Evolutionary conservation across 75 land plant genomes (phyloP).

Genomic region (Chamaecyparis obtusa): DNA sequence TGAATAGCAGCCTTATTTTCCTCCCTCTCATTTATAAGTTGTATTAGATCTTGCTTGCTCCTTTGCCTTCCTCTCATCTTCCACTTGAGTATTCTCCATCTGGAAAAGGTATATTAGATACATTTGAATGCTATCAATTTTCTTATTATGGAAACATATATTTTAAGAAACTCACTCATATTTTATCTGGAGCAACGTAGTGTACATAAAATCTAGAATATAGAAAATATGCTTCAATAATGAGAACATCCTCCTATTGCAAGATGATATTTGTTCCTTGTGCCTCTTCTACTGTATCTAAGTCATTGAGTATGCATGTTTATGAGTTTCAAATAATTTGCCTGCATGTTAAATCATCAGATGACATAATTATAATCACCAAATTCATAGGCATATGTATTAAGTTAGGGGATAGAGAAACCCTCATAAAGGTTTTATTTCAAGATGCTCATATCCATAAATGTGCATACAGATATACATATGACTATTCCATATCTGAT

Average conservation of each 20-base stretch:
- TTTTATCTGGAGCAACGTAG: not conserved
- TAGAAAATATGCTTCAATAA: not conserved
- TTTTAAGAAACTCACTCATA: not conserved
- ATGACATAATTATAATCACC: not conserved
- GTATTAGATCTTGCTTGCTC: slow-evolving; percentile 51
- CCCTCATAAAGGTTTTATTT: not conserved
- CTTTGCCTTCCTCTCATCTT: slow-evolving; percentile 50
- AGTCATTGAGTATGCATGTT: not conserved
- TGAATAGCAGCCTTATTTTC: slow-evolving; percentile 30
- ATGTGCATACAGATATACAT: not conserved
- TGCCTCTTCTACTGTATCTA: not conserved
- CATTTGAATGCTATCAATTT: not conserved
- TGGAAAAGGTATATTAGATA: slow-evolving; percentile 9
- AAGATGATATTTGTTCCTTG: not conserved
- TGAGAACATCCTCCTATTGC: not conserved
- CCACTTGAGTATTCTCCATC: slow-evolving; percentile 47
- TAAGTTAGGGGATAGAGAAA: not conserved
- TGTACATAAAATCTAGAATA: not conserved
- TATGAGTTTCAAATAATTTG: not conserved
- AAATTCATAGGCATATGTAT: not conserved
- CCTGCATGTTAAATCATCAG: not conserved
- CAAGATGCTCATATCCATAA: not conserved
- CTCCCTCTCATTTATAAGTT: slow-evolving; percentile 50
- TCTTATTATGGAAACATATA: not conserved
- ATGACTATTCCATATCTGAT: not conserved